Evolutionary conservation across 2,329 filamentous ascomycete genomes (phyloP).

Genomic region (Beauveria medogensis): DNA sequence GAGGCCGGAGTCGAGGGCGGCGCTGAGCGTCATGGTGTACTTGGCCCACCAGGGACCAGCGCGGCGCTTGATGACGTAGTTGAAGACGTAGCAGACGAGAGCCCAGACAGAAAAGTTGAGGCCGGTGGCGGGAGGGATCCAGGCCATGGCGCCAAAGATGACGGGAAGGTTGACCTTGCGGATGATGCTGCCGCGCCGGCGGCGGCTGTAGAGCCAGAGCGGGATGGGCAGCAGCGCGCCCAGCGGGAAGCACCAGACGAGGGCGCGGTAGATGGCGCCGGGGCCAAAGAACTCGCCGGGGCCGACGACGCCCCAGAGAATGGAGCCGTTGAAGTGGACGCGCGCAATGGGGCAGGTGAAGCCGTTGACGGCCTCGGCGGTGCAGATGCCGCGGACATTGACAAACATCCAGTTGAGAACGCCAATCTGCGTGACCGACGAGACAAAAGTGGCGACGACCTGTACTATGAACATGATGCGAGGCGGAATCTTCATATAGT

Average conservation of each 20-base stretch:
- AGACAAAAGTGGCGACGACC: constrained; percentile 66
- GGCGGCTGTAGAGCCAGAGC: constrained; percentile 62
- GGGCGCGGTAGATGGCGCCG: constrained; percentile 62
- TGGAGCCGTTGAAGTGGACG: constrained; percentile 84
- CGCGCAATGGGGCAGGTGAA: constrained; percentile 83
- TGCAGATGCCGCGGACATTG: constrained; percentile 71
- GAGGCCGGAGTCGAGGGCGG: constrained; percentile 73
- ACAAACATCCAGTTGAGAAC: constrained; percentile 87
- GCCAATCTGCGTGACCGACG: constrained; percentile 71
- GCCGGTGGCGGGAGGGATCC: constrained; percentile 80
- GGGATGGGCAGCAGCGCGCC: constrained; percentile 67
- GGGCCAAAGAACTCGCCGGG: constrained; percentile 75
- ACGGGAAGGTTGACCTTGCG: constrained; percentile 76
- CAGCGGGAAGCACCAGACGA: constrained; percentile 76
- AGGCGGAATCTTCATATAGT: constrained; percentile 82
- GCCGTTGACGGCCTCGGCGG: constrained; percentile 69
- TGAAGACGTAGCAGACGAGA: constrained; percentile 78
- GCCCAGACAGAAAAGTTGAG: constrained; percentile 87
- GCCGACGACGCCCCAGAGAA: constrained; percentile 83
- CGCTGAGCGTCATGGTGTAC: constrained; percentile 83
- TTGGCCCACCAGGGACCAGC: constrained; percentile 78
- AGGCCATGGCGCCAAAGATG: constrained; percentile 72
- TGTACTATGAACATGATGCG: constrained; percentile 73
- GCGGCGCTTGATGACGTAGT: constrained; percentile 62
- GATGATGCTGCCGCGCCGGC: constrained; percentile 52